phyloP scores from a whole-genome alignment of 164 flowering plant genomes.

The Magnolia kwangsiensis region DNA sequence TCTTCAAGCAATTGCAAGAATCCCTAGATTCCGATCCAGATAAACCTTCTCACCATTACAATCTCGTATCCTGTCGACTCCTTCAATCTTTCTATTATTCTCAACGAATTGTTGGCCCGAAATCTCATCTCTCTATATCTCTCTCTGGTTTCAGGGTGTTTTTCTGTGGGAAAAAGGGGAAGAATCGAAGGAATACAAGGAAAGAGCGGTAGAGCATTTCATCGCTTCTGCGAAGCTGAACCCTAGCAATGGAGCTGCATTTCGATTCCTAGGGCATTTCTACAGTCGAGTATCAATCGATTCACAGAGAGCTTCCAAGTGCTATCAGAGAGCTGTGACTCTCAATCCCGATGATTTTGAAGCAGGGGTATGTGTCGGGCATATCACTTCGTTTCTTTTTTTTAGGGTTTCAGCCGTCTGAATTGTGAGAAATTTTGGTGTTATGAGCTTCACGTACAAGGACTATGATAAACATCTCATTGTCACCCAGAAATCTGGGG shows the following conservation, averaged over 20 bases:
- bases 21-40: constrained; percentile 41
- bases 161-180: constrained; percentile 56
- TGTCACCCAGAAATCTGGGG: no score
- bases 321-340: constrained; percentile 82
- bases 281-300: constrained; percentile 43
- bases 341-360: constrained; percentile 66
- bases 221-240: constrained; percentile 63
- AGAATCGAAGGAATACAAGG: constrained; percentile 31
- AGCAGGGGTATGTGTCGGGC: constrained; percentile 50
- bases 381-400: background rate
- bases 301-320: constrained; percentile 65
- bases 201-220: constrained; percentile 77
- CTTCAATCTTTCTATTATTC: background rate
- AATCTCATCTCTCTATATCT: background rate
- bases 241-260: constrained; percentile 64
- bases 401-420: no score
- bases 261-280: constrained; percentile 71
- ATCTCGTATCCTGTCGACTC: constrained; percentile 35
- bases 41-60: constrained; percentile 51
- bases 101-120: background rate
- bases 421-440: no score
- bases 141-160: constrained; percentile 40
- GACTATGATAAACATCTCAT: no score
- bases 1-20: constrained; percentile 29
- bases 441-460: no score